Evolutionary conservation across 2,329 filamentous ascomycete genomes (phyloP).

Genomic region (Penicillium aurantiogriseum): DNA sequence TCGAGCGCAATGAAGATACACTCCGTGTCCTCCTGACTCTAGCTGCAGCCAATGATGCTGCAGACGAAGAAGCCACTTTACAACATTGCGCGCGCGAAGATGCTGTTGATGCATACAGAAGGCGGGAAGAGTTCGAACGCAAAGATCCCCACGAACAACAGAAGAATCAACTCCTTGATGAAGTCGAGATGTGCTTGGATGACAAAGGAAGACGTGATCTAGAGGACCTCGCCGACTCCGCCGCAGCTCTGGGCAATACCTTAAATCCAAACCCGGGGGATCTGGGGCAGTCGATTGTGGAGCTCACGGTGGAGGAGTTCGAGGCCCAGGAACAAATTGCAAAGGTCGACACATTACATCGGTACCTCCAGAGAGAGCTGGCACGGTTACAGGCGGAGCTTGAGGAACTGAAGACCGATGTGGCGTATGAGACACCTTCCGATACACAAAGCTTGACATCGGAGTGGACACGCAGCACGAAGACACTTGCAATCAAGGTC

Average conservation of each 20-base stretch:
- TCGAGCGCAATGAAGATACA: constrained; percentile 85
- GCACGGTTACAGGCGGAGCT: constrained; percentile 32
- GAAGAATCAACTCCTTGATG: constrained; percentile 49
- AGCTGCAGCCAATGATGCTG: constrained; percentile 71
- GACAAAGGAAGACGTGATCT: constrained; percentile 56
- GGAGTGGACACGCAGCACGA: constrained; percentile 69
- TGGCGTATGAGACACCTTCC: constrained; percentile 54
- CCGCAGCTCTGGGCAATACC: constrained; percentile 50
- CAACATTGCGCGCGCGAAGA: constrained; percentile 40
- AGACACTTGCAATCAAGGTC: constrained; percentile 64
- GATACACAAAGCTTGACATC: constrained; percentile 68
- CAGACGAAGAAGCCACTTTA: constrained; percentile 45
- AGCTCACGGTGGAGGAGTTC: constrained; percentile 55
- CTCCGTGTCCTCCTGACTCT: constrained; percentile 72
- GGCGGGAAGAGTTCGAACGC: constrained; percentile 27
- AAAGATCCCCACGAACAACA: constrained; percentile 28
- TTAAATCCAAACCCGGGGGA: constrained; percentile 50
- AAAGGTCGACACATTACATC: constrained; percentile 57
- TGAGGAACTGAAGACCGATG: constrained; percentile 32
- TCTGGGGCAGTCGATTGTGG: constrained; percentile 55
- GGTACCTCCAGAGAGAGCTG: constrained; percentile 56
- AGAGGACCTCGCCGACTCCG: constrained; percentile 56
- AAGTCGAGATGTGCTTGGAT: constrained; percentile 55
- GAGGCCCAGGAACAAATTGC: constrained; percentile 56
- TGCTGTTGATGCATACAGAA: constrained; percentile 33